Base-by-base conservation (phyloP, 2,329 filamentous ascomycete genomes). In the Cercospora beticola region DNA sequence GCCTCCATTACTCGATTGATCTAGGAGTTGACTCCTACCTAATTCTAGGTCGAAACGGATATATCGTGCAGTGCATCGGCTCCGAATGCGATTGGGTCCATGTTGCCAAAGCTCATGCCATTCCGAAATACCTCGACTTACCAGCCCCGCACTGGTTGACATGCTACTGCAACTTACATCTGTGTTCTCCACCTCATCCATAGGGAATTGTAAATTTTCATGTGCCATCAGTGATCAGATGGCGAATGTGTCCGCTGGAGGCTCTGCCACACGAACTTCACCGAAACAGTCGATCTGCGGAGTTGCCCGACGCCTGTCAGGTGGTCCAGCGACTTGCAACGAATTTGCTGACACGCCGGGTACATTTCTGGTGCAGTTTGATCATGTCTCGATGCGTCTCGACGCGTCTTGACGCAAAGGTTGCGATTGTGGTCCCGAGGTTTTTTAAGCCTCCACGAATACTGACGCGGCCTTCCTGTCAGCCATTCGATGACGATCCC, bases 1-100 rank as follows among this genome's bases (percentile, higher is more conserved):
- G 74, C 77, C 76, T 6, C 75, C 78, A 54, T 65, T 79, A 28
- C 70, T 80, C 46, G 21, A 31, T 5, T 43, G 28, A 33, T 16
- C 18, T 21, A 26, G 33, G 12, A 36, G 21, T 26, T 16, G 76
- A 70, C 76, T 23, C 16, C 28, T 21, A 14, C 5, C 14, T 40
- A 14, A 16, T 16, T 6, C 14, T 16, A 40, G 33, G 2, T 16
- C 4, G 14, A 16, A 14, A 16, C 14, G 14, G 33, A 40, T 40
- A 16, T 40, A 40, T 14, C 33, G 14, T 40, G 14, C 33, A 16
- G 14, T 40, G 33, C 33, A 16, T 40, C 33, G 33, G 14, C 12
- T 7, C 33, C 12, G 2, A 7, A 40, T 16, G 16, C 33, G 33
- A 5, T 40, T 40, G 33, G 5, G 33, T 6, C 12, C 31, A 12